These are phyloP conservation scores for Vaccinium corymbosum DNA, from an alignment of 148 eudicot species.

Conservation along the genomic window DNA sequence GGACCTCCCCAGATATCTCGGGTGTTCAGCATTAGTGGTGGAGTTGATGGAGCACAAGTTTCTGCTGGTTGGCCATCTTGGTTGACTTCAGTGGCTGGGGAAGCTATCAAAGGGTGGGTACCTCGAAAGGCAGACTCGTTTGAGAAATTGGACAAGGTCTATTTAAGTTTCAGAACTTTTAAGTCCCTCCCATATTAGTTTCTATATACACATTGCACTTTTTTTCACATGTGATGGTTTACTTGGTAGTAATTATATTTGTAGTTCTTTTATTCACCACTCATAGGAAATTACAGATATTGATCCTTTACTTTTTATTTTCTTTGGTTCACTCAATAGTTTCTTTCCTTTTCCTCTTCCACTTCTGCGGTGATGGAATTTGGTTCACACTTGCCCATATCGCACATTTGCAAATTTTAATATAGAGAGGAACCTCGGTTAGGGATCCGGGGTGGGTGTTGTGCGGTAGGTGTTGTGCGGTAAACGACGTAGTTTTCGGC, in stretches of 20 bases:
- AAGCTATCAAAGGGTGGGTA: constrained; percentile 67
- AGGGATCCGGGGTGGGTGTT: too few species aligned
- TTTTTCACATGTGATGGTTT: neutral
- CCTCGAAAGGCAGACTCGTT: constrained; percentile 68
- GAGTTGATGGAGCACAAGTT: constrained; percentile 47
- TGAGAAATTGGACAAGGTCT: constrained; percentile 67
- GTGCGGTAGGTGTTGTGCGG: too few species aligned
- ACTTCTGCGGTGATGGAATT: neutral
- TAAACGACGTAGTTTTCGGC: too few species aligned
- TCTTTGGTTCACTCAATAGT: neutral
- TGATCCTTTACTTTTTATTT: neutral
- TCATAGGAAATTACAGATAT: neutral
- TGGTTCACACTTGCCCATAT: neutral
- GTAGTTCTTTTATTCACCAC: neutral
- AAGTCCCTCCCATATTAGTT: neutral
- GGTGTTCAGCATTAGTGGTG: constrained; percentile 36
- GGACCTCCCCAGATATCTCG: constrained; percentile 35
- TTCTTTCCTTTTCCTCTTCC: neutral
- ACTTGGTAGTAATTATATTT: neutral
- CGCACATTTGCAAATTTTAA: neutral
- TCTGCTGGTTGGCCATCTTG: constrained; percentile 74
- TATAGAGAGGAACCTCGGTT: neutral
- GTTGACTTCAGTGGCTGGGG: constrained; percentile 73
- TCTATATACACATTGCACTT: neutral
- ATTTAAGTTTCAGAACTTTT: constrained; percentile 10